These are phyloP conservation scores for Hansfordia pulvinata DNA, from an alignment of 2,329 filamentous ascomycete species.

Conservation along the genomic window DNA sequence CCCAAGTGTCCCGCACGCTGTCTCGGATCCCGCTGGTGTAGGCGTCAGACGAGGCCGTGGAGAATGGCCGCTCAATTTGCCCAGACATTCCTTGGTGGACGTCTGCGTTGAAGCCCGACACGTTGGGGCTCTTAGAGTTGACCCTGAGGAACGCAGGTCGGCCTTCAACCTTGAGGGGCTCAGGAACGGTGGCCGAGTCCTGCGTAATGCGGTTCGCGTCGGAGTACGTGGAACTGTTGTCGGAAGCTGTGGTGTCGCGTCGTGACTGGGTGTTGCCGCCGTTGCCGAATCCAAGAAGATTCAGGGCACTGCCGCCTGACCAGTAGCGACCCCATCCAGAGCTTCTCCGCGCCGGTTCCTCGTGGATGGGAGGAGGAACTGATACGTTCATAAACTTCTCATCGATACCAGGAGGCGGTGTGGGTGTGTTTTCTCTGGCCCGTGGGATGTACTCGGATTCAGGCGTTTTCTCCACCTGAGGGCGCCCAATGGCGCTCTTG, in stretches of 20 bases:
- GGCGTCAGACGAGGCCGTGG: constrained; percentile 34
- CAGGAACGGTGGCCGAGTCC: constrained; percentile 56
- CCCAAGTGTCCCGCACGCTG: constrained; percentile 45
- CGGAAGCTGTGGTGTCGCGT: constrained; percentile 39
- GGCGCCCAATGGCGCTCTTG: constrained; percentile 49
- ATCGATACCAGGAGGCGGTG: constrained; percentile 9
- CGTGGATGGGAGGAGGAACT: constrained; percentile 16
- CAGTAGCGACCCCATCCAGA: constrained; percentile 71
- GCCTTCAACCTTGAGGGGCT: constrained; percentile 52
- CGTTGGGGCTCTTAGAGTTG: constrained; percentile 54
- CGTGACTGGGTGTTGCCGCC: constrained; percentile 21
- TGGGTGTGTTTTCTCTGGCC: constrained; percentile 8
- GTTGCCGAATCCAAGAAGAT: constrained; percentile 50
- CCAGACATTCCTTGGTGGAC: constrained; percentile 45
- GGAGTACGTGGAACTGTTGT: constrained; percentile 43
- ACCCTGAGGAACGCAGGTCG: constrained; percentile 52
- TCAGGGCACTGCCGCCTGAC: constrained; percentile 57
- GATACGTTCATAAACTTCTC: constrained; percentile 18
- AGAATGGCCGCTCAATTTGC: constrained; percentile 43
- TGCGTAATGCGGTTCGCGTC: constrained; percentile 39
- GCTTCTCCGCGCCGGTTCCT: constrained; percentile 40
- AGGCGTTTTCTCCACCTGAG: constrained; percentile 34
- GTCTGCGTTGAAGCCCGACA: constrained; percentile 42
- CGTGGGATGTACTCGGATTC: constrained; percentile 11
- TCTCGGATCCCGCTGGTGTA: constrained; percentile 55